Evolutionary conservation across 768 basidiomycete species (phyloP), one percentile per base, ranked within the genome.

Genomic region (Boletus barrowsii): DNA sequence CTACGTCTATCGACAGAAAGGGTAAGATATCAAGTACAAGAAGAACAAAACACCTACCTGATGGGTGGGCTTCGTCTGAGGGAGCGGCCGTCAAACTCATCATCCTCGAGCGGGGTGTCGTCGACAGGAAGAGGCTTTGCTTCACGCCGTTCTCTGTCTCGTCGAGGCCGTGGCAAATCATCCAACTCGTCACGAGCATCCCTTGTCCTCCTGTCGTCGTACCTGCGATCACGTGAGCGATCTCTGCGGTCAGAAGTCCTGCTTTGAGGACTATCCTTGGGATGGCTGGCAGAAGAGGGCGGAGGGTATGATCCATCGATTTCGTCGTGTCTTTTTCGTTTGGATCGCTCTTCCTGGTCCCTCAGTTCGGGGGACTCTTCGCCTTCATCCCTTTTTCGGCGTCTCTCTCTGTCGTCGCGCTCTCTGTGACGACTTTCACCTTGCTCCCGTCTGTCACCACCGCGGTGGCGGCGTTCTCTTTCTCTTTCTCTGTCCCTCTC

Each of bases 361-460:
- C 68, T 70, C 29, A 63, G 49, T 54, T 78, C 77, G n/a, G 65
- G 68, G 17, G 65, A 63, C 42, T 80, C 82, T 18, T 83, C 83
- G 1, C 75, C 75, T 26, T 87, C 82, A 49, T 90, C 87, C 62
- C 88, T 78, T 70, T 87, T 87, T 58, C 90, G 81, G 47, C 88
- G 78, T 54, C 82, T 79, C 48, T 76, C 74, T 42, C 71, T 68
- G 49, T 88, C 82, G 47, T 77, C 72, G 62, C 75, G 71, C 46
- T 79, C 67, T 56, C 81, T 76, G 63, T 83, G 79, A 39, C 82
- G 78, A 58, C 80, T 73, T 46, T 85, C 79, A 15, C 79, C 81
- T 61, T 73, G 71, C 42, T 82, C 82, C 54, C 78, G 73, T 48
- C 72, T 73, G 29, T 77, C 72, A 59, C 72, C 65, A 39, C 78